Evolutionary conservation across 352 stramenopile species (phyloP), one percentile per base, ranked within the genome.

Genomic region (Globisporangium camurandrum): DNA sequence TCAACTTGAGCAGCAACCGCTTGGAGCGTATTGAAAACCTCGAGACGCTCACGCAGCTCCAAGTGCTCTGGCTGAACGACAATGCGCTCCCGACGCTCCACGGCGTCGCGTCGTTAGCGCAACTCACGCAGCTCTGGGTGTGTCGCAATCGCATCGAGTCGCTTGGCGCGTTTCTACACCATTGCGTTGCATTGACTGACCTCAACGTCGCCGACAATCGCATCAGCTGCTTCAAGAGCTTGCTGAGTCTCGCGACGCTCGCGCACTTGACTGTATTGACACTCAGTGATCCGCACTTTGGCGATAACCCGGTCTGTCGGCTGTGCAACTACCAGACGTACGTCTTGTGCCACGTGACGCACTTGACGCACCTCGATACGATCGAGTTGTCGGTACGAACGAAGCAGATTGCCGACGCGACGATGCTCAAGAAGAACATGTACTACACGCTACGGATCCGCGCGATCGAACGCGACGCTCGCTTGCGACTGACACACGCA

Each of bases 371-470:
- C 31, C 58, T 94, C 23, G 85, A 96, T 50, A 89, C 80, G 7
- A 51, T 85, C 17, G 75, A 93, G 49, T 46, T 97, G 3, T 84
- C 70, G 14, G 47, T 75, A 8, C 69, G 85, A 2, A 91, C 80
- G 47, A 96, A 95, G 48, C 74, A 91, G 55, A 83, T 95, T 46
- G 86, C 88, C 1, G 84, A 96, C 26, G 73, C 82, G 10, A 96
- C 89, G 0, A 95, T 96, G 77, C 77, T 95, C 52, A 97, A 97
- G 65, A 97, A 97, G 69, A 92, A 86, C 53, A 96, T 97, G 82
- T 97, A 97, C 69, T 97, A 97, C 65, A 97, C 96, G 67, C 96
- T 97, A 86, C 76, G 86, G 10, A 96, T 95, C 50, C 93, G 95
- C 28, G 78, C 74, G 9, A 89, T 97, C 48, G 93, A 95, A 45